These are phyloP conservation scores for Apiospora saccharicola DNA, from an alignment of 2,329 filamentous ascomycete genomes.

Conservation along the genomic window DNA sequence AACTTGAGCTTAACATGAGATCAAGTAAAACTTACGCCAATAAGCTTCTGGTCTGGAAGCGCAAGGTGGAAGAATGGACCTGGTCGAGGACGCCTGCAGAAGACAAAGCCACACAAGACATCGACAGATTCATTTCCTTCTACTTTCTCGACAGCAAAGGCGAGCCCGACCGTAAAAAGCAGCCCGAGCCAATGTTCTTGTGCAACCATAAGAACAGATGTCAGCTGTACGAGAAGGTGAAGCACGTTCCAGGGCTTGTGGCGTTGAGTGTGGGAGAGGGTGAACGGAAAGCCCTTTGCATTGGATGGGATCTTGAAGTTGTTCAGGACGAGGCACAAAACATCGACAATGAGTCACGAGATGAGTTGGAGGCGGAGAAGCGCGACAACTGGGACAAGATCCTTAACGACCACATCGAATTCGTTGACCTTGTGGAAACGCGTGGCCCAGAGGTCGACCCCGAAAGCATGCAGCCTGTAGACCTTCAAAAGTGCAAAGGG, in stretches of 20 bases:
- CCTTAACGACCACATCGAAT: no score
- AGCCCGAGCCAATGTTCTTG: neutral
- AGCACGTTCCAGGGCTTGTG: neutral
- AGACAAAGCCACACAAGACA: neutral
- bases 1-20: neutral
- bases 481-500: no score
- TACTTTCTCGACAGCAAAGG: neutral
- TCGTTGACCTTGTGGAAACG: no score
- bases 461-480: no score
- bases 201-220: fast-evolving
- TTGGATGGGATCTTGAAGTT: neutral
- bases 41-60: neutral
- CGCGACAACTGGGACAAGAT: no score
- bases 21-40: neutral
- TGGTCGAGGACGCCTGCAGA: neutral
- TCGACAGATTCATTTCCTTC: neutral
- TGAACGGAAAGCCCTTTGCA: neutral
- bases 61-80: neutral
- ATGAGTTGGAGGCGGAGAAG: no score
- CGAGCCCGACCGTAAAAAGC: neutral
- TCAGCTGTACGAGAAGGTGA: neutral
- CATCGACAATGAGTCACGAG: no score
- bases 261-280: neutral
- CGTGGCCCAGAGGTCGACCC: no score
- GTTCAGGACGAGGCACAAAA: neutral